Conservation (phyloP, 2,329 filamentous ascomycete genomes). For the Leptographium procerum region DNA sequence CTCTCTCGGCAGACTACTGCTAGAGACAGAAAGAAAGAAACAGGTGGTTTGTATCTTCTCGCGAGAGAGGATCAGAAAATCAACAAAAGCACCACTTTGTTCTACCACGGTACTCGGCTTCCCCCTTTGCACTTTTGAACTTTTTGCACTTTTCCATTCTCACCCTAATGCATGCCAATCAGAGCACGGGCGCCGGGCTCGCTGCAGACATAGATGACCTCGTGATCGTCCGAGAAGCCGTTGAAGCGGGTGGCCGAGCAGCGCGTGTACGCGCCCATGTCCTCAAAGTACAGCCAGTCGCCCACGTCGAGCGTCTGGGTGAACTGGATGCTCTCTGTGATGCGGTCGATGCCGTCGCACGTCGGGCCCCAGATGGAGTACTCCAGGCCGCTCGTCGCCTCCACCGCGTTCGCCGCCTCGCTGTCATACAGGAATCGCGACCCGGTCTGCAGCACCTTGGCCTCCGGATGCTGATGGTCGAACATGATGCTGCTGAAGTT, state of each 20-base stretch:
- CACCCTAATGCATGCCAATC: slow-evolving; percentile 23
- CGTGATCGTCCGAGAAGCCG: slow-evolving; percentile 84
- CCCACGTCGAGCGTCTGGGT: slow-evolving; percentile 72
- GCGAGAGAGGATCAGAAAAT: no score
- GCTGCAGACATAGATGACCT: slow-evolving; percentile 89
- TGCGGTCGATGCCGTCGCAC: slow-evolving; percentile 94
- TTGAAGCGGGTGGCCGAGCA: slow-evolving; percentile 98
- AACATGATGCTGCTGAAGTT: slow-evolving; percentile 99
- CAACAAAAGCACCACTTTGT: no score
- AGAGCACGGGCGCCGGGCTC: slow-evolving; percentile 77
- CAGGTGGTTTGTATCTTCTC: neutral
- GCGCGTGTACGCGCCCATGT: slow-evolving; percentile 98
- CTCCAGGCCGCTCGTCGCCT: slow-evolving; percentile 44
- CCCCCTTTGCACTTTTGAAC: neutral
- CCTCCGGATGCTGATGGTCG: slow-evolving; percentile 85
- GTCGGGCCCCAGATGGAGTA: slow-evolving; percentile 98
- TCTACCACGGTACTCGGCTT: no score
- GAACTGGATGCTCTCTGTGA: slow-evolving; percentile 71
- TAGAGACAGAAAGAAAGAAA: neutral
- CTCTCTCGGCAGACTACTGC: neutral
- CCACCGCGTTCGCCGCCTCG: slow-evolving; percentile 4
- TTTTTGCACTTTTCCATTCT: slow-evolving; percentile 7
- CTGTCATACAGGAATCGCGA: slow-evolving; percentile 48
- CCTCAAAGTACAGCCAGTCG: slow-evolving; percentile 97
- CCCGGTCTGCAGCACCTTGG: slow-evolving; percentile 62